These are phyloP conservation scores for Fusarium pseudoanthophilum DNA, from an alignment of 2,329 filamentous ascomycete species.

Conservation along the genomic window DNA sequence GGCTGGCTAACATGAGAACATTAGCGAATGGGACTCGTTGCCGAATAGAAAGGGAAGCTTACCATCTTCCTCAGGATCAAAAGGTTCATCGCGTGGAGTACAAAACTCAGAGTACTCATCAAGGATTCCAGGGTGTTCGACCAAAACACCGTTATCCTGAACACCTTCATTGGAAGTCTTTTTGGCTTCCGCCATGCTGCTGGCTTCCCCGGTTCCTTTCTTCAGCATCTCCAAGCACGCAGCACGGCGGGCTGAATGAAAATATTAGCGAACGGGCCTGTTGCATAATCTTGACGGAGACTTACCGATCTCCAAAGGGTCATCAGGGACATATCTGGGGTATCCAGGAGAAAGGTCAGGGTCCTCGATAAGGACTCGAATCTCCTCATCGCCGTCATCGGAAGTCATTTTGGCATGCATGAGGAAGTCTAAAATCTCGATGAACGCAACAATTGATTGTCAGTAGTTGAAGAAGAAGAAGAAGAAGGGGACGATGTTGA, in stretches of 20 bases:
- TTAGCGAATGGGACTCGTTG: no score
- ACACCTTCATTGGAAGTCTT: no score
- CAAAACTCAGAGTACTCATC: no score
- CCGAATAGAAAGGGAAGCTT: no score
- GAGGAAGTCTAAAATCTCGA: not conserved
- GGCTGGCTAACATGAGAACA: no score
- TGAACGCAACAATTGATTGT: not conserved
- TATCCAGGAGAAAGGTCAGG: not conserved
- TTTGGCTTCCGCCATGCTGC: fast-evolving
- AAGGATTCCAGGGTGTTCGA: no score
- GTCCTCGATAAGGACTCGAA: not conserved
- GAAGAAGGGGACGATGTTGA: not conserved
- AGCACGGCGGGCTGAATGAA: not conserved
- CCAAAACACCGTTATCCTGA: no score
- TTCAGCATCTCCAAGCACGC: not conserved
- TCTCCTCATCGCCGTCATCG: not conserved
- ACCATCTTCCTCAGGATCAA: no score
- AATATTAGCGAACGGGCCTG: not conserved
- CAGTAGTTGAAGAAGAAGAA: not conserved
- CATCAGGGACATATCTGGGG: not conserved
- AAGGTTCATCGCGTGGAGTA: no score
- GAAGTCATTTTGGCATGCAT: not conserved
- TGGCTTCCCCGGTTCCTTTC: not conserved
- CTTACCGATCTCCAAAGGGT: not conserved
- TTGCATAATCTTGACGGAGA: not conserved